A percentile compares a stretch with the other conserved stretches of the same genome.
phyloP scores from a whole-genome alignment of 148 eudicot species.

The Silene uniflora region DNA sequence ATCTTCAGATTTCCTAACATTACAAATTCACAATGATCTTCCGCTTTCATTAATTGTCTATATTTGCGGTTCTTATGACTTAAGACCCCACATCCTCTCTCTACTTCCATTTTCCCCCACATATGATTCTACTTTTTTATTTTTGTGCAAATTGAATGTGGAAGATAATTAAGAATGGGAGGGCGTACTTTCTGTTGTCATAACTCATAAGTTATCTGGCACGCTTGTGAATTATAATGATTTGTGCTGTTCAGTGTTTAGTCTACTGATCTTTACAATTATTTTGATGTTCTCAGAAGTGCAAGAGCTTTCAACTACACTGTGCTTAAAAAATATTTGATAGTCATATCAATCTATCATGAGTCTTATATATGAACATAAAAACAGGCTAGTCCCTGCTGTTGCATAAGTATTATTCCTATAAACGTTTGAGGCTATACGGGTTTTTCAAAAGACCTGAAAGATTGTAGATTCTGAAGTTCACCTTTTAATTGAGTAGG shows the following conservation, averaged over 20 bases:
- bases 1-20: too few relatives aligned
- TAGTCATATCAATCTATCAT: not conserved
- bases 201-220: not conserved
- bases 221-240: not conserved
- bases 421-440: slow-evolving; percentile 7
- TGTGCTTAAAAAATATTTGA: not conserved
- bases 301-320: not conserved
- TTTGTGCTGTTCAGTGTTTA: not conserved
- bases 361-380: not conserved
- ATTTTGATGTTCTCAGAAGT: not conserved
- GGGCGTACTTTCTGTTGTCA: not conserved
- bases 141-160: too few relatives aligned
- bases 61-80: too few relatives aligned
- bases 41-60: too few relatives aligned
- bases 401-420: not conserved
- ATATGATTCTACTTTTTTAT: too few relatives aligned
- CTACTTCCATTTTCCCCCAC: too few relatives aligned
- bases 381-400: not conserved
- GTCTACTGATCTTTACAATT: not conserved
- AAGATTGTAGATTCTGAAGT: not conserved
- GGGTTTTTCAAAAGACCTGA: not conserved
- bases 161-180: too few relatives aligned
- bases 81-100: too few relatives aligned
- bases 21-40: too few relatives aligned
- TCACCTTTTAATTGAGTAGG: not conserved